Evolutionary conservation across 208 protist species (phyloP).

Genomic region (Trypanosoma conorhini): DNA sequence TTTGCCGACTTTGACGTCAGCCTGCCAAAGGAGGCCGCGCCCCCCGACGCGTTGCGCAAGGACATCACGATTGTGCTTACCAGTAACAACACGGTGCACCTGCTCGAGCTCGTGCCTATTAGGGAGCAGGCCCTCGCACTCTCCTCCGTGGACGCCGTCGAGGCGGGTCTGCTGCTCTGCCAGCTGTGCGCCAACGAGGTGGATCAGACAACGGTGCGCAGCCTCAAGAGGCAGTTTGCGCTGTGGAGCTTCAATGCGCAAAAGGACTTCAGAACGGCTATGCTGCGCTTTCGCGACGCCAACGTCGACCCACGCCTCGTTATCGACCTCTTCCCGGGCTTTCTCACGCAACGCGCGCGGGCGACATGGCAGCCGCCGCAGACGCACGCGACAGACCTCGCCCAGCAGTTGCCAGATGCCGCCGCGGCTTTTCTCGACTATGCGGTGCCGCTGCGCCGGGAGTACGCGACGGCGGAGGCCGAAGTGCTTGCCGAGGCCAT

Average conservation of each 20-base stretch:
- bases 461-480: slow-evolving; percentile 18
- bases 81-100: slow-evolving; percentile 32
- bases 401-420: slow-evolving; percentile 12
- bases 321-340: slow-evolving; percentile 47
- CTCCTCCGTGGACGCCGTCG: slow-evolving; percentile 30
- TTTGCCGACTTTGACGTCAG: slow-evolving; percentile 54
- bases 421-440: slow-evolving; percentile 31
- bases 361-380: slow-evolving; percentile 22
- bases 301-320: slow-evolving; percentile 48
- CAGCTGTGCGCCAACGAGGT: slow-evolving; percentile 62
- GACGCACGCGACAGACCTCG: slow-evolving; percentile 10
- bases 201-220: slow-evolving; percentile 24
- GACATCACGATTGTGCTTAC: slow-evolving; percentile 37
- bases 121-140: slow-evolving; percentile 35
- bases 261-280: slow-evolving; percentile 37
- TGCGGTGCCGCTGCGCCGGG: slow-evolving; percentile 18
- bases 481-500: slow-evolving; percentile 29
- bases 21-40: slow-evolving; percentile 29
- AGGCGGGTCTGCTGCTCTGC: slow-evolving; percentile 49
- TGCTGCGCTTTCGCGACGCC: slow-evolving; percentile 45
- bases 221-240: slow-evolving; percentile 38
- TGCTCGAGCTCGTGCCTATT: slow-evolving; percentile 36
- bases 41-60: slow-evolving; percentile 25
- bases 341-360: slow-evolving; percentile 20
- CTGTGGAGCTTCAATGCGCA: slow-evolving; percentile 40